Percentiles rank a stretch among this genome's conserved stretches.
These are phyloP conservation scores for Xylariaceae sp. DNA, from an alignment of 2,329 filamentous ascomycete genomes.

Conservation along the genomic window DNA sequence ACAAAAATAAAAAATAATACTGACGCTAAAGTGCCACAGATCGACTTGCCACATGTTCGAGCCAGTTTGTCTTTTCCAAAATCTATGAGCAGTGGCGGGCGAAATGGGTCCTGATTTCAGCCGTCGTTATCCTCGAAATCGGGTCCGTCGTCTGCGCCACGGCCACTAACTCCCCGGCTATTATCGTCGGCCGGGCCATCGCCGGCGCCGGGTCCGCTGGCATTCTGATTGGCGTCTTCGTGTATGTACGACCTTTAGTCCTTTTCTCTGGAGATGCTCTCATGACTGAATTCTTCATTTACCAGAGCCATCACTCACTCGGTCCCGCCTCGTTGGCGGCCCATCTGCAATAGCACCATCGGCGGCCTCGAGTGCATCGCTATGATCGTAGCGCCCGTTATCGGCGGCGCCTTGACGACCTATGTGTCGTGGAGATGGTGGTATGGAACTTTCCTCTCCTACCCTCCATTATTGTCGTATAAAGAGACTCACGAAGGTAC, in stretches of 20 bases:
- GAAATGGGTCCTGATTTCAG: slow-evolving; percentile 13
- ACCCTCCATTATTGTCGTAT: neutral
- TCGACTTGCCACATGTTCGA: slow-evolving; percentile 7
- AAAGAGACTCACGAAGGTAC: neutral
- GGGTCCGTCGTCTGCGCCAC: slow-evolving; percentile 14
- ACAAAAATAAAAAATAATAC: neutral
- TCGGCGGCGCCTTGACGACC: slow-evolving; percentile 11
- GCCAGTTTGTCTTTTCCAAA: slow-evolving; percentile 9
- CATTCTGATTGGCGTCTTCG: slow-evolving; percentile 13
- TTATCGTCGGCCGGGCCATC: slow-evolving; percentile 22
- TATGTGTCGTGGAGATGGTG: slow-evolving; percentile 9
- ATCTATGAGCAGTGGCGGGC: slow-evolving; percentile 11
- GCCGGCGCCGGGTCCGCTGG: slow-evolving; percentile 20
- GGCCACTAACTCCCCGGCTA: slow-evolving; percentile 10
- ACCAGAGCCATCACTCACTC: slow-evolving; percentile 10
- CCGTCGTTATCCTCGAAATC: slow-evolving; percentile 16
- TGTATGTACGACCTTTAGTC: slow-evolving; percentile 1
- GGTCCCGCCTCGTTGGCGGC: slow-evolving; percentile 12
- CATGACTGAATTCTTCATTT: neutral
- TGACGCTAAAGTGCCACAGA: slow-evolving; percentile 24
- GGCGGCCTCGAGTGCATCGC: slow-evolving; percentile 13
- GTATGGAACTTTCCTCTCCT: slow-evolving; percentile 2
- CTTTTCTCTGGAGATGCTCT: neutral
- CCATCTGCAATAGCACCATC: slow-evolving; percentile 12
- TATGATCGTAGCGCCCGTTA: slow-evolving; percentile 12